These are phyloP conservation scores for Scedosporium apiospermum DNA, from an alignment of 2,329 filamentous ascomycete species.

Conservation along the genomic window DNA sequence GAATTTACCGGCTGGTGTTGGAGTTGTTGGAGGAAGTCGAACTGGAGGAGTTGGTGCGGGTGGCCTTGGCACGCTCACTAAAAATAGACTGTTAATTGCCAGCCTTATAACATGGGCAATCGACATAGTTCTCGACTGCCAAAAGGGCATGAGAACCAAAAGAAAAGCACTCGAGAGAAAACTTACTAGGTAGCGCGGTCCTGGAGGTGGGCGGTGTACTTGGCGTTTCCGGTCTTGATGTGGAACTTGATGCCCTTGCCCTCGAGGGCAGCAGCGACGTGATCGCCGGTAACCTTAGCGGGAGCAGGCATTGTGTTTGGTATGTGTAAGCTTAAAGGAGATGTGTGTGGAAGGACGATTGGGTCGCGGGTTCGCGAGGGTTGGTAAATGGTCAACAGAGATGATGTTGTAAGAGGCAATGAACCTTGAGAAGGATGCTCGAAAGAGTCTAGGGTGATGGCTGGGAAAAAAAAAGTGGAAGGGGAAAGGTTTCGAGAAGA, in stretches of 20 bases:
- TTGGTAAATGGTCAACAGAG: background rate
- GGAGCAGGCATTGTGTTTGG: slow-evolving; percentile 11
- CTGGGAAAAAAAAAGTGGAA: background rate
- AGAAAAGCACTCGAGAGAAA: background rate
- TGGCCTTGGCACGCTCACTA: slow-evolving; percentile 31
- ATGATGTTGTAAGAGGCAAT: background rate
- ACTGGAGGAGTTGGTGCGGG: slow-evolving; percentile 22
- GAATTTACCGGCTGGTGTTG: background rate
- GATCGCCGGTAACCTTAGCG: slow-evolving; percentile 8
- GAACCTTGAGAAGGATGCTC: background rate
- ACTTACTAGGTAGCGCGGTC: slow-evolving; percentile 35
- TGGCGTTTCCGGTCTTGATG: slow-evolving; percentile 30
- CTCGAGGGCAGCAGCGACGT: slow-evolving; percentile 22
- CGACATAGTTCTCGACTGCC: too few relatives aligned
- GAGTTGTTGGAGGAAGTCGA: slow-evolving; percentile 22
- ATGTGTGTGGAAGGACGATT: background rate
- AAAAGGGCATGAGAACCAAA: background rate
- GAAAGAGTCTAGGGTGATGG: background rate
- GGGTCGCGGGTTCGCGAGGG: background rate
- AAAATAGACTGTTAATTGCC: background rate
- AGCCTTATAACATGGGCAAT: too few relatives aligned
- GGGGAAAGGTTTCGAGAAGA: background rate
- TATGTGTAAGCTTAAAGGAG: background rate
- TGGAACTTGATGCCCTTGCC: slow-evolving; percentile 34
- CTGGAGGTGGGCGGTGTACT: slow-evolving; percentile 31